phyloP scores from a whole-genome alignment of 148 eudicot species.

The Diospyros lotus region DNA sequence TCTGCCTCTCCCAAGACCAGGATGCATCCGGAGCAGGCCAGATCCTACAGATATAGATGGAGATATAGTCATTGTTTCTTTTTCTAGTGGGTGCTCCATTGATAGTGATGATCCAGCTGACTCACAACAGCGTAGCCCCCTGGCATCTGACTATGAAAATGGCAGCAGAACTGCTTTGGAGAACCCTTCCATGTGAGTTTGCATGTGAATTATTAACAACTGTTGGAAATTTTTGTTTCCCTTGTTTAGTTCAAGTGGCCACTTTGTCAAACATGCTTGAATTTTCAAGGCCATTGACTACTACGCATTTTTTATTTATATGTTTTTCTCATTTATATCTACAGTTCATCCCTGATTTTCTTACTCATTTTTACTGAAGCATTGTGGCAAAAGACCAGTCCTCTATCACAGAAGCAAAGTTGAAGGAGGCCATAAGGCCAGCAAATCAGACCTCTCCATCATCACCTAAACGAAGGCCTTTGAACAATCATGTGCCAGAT shows the following conservation, averaged over 20 bases:
- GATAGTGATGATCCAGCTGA: conserved; percentile 87
- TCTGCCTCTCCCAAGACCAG: conserved; percentile 77
- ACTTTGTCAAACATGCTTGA: background rate
- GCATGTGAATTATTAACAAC: background rate
- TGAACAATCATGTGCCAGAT: conserved; percentile 63
- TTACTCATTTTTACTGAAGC: conserved; percentile 30
- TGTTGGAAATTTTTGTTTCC: background rate
- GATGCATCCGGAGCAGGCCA: conserved; percentile 60
- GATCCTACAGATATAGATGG: conserved; percentile 71
- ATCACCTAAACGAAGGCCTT: conserved; percentile 57
- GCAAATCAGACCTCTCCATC: conserved; percentile 35
- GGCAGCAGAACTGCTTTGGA: conserved; percentile 59
- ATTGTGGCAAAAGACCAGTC: conserved; percentile 44
- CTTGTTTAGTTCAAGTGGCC: background rate
- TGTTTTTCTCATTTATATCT: background rate
- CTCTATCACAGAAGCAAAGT: conserved; percentile 24
- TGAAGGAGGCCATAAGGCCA: conserved; percentile 47
- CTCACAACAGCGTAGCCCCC: conserved; percentile 63
- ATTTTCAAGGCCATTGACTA: background rate
- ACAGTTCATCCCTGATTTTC: conserved; percentile 9
- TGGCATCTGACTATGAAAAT: conserved; percentile 67
- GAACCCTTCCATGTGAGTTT: conserved; percentile 76
- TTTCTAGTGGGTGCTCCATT: conserved; percentile 69
- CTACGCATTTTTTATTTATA: background rate
- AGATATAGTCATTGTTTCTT: conserved; percentile 60